Base-by-base conservation (phyloP, 306 rosid species). In the Citrullus mucosospermus region DNA sequence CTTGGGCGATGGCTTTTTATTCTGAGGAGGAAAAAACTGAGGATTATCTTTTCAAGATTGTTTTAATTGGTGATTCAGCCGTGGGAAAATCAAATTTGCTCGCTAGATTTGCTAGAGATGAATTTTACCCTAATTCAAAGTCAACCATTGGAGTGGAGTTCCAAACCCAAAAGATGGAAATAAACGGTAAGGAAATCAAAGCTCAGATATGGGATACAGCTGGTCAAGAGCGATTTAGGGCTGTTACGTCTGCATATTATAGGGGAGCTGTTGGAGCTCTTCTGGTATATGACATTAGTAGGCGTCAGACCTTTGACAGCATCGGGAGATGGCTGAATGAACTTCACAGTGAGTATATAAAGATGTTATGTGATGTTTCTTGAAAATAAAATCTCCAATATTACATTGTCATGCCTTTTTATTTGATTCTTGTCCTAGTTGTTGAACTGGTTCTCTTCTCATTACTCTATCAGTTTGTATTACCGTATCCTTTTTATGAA, bases 131-230 rank as follows among this genome's bases (percentile, higher is more conserved):
- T 61, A 92, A 89, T 86, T 92, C 96, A 16, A 92, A 92, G 84
- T 92, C 97, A 77, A 92, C 97, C 28, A 92, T 92, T 86, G 97
- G 97, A 81, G 97, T 92, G 76, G 97, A 92, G 84, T 92, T 92
- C 83, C 97, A 92, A 84, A 92, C 97, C 75, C 97, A 92, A 78
- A 92, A 90, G 86, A 87, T 92, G 28, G 89, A 85, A 62, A 90
- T 92, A 79, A 86, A 92, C 68, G 97, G 96, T 71, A 92, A 90
- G 87, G 97, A 92, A 86, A 77, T 92, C 70, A 92, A 92, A 84
- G 97, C 97, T 54, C 97, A 92, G 88, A 92, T 92, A 79, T 92
- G 97, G 97, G 97, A 92, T 81, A 92, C 97, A 22, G 97, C 97
- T 32, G 97, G 97, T 77, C 97, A 92, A 83, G 97, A 92, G 85